Base-by-base conservation (phyloP, 768 basidiomycete species). In the Boletus sp. region DNA sequence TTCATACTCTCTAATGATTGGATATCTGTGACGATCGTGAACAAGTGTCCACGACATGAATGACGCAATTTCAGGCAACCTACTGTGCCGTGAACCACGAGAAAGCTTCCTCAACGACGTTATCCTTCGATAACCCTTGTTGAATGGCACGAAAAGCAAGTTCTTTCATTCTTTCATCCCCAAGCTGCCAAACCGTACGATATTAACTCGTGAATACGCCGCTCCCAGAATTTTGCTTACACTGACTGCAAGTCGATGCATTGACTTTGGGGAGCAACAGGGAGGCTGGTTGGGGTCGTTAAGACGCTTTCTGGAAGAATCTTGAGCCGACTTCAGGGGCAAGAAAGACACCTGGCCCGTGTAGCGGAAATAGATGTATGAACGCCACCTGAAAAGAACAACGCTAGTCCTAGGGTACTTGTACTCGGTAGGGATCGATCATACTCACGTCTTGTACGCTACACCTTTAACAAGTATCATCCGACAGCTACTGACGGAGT, bases 181-280 rank as follows among this genome's bases (percentile, higher is more conserved):
- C 64, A 13, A 68, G 48, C 67, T 68, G 51, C 14, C 57, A 35
- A 21, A 39, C 7, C 7, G 25, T 27, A 29, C 19, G 7, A n/a
- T 7, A 37, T 54, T 21, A 42, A 41, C 15, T 32, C 15, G 1
- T 44, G 19, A 7, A 42, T 7, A 19, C 35, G 29, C 25, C 32
- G 4, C 40, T 33, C 32, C 23, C 23, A 29, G 15, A 27, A 47
- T 23, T 7, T 34, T 39, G 27, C 64, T 56, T 49, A 72, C 71
- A 21, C 30, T 59, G 17, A 14, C 37, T 23, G 72, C 72, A 9
- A 73, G 60, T 48, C 72, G 69, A 59, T 71, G 74, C 73, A 74
- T 73, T 10, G 72, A 73, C 62, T 74, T 73, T 52, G 73, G 71
- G 17, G 72, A 74, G 25, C 72, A 73, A 19, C 44, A 1, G 5